Evolutionary conservation across 768 basidiomycete species (phyloP), one percentile per base, ranked within the genome.

Genomic region (Lactifluus pinguis): DNA sequence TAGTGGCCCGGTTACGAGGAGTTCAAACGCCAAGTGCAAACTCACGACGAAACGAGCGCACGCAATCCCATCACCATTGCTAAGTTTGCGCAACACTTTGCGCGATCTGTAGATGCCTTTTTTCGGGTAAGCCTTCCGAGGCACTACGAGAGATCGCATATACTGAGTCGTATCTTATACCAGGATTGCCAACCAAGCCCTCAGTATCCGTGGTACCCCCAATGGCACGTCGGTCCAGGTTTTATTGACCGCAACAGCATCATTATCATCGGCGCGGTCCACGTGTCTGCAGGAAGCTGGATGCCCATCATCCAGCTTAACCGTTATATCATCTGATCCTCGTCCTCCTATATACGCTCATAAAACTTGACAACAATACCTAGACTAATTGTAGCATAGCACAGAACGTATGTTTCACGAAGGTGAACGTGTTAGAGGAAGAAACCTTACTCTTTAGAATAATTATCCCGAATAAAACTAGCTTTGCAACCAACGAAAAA

Each of bases 291-390:
- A 1, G 59, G 42, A 10, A 45, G 53, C 19, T 63, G 62, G 62
- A 61, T 61, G 62, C 62, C 62, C 1, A 55, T 63, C 3, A 15
- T 63, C 34, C 62, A 63, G 21, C 59, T 63, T 3, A 47, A 10
- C 13, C 58, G 42, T 21, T 58, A n/a, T 32, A 36, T 62, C 4
- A 1, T 57, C 2, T 62, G 15, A 53, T 19, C 25, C 10, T 15
- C 25, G 11, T 14, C 17, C 9, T 25, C 17, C 19, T 14, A 5
- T n/a, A n/a, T 38, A 34, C 29, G 19, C 5, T 38, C 52, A 30
- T 15, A 53, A 14, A 41, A 49, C 25, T 11, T 30, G 30, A 38
- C 47, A 19, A 38, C 47, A 19, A 56, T 49, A 49, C 36, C 21
- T 34, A 56, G 36, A 56, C 17, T 32, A 29, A 34, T 53, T 47